Evolutionary conservation across 2,329 filamentous ascomycete genomes (phyloP).

Genomic region (Aschersonia sp.): DNA sequence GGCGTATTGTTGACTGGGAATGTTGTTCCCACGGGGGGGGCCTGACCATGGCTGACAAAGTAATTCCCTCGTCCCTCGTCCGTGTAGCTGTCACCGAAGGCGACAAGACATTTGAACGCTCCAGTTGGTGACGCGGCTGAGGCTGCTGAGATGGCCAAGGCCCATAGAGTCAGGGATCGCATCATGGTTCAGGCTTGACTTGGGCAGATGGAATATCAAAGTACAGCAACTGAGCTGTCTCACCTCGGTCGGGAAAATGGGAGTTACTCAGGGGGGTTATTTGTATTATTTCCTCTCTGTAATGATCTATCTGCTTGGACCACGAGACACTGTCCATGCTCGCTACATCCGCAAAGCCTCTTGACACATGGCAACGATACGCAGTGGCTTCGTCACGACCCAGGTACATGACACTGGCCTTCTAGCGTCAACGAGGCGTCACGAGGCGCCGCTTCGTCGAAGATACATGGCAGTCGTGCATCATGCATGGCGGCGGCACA

Average conservation of each 20-base stretch:
- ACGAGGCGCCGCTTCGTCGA: too few species aligned
- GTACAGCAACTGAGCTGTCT: background rate
- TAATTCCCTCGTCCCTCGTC: slow-evolving; percentile 55
- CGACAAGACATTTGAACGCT: slow-evolving; percentile 30
- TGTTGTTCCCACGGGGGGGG: slow-evolving; percentile 45
- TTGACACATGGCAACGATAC: background rate
- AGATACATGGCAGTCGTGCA: too few species aligned
- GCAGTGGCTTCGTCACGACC: background rate
- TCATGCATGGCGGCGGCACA: too few species aligned
- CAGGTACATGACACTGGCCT: background rate
- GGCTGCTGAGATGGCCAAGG: background rate
- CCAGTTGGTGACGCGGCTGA: background rate
- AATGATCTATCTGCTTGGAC: background rate
- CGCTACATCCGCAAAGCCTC: background rate
- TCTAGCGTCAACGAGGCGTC: background rate
- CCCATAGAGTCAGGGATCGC: background rate
- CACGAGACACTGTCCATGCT: background rate
- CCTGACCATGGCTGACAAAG: slow-evolving; percentile 42
- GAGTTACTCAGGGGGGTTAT: background rate
- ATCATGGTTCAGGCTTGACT: background rate
- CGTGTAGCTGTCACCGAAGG: slow-evolving; percentile 65
- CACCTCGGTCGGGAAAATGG: background rate
- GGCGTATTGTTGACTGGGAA: slow-evolving; percentile 26
- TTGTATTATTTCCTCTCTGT: background rate
- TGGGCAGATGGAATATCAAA: background rate